Evolutionary conservation across 192 early-diverging fungal species (phyloP).

Genomic region (Cladochytrium replicatum): DNA sequence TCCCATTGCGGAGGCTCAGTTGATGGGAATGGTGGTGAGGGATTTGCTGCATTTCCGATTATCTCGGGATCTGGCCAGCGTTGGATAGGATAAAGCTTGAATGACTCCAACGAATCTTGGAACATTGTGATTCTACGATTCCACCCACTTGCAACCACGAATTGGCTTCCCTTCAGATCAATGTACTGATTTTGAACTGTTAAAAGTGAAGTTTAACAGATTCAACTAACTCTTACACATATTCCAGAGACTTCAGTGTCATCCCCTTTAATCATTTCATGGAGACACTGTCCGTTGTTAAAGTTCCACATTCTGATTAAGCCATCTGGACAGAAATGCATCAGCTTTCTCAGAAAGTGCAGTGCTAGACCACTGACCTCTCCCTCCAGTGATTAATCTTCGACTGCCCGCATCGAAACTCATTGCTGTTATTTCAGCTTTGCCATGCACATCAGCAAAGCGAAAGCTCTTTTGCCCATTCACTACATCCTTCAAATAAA

Average conservation of each 20-base stretch:
- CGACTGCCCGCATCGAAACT: slow-evolving; percentile 33
- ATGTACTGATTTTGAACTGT: slow-evolving; percentile 32
- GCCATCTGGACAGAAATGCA: slow-evolving; percentile 27
- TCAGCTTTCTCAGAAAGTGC: background rate
- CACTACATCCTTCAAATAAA: slow-evolving; percentile 20
- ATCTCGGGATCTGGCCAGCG: slow-evolving; percentile 15
- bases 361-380: slow-evolving; percentile 13
- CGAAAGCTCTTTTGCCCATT: slow-evolving; percentile 37
- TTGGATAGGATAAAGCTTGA: slow-evolving; percentile 16
- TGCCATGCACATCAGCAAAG: slow-evolving; percentile 33
- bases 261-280: slow-evolving; percentile 38
- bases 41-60: slow-evolving; percentile 2
- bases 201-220: background rate
- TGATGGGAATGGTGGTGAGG: too few species aligned
- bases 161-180: slow-evolving; percentile 27
- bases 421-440: slow-evolving; percentile 40
- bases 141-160: slow-evolving; percentile 43
- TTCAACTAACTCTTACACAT: too few species aligned
- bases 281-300: slow-evolving; percentile 48
- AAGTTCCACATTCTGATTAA: slow-evolving; percentile 48
- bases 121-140: slow-evolving; percentile 39
- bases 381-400: slow-evolving; percentile 40
- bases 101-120: slow-evolving; percentile 24
- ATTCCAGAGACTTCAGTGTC: slow-evolving; percentile 40
- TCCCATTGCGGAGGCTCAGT: background rate